Evolutionary conservation across 306 rosid species (phyloP).

Genomic region (Macrotyloma uniflorum): DNA sequence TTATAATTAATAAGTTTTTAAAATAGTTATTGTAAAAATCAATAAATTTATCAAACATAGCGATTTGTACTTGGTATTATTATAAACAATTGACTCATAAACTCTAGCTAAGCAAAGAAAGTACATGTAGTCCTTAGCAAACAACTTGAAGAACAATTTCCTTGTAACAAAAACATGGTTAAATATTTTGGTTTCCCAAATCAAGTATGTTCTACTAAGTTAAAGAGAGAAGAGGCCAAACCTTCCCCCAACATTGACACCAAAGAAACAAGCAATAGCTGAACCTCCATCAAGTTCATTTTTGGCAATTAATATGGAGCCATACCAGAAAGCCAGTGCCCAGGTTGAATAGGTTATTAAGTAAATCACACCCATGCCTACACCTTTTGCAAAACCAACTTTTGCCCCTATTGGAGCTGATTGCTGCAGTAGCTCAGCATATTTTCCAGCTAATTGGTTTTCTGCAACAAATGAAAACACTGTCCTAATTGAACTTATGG

Average conservation of each 20-base stretch:
- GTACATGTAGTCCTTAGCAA: neutral
- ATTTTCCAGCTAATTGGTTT: conserved; percentile 60
- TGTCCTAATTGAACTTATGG: conserved; percentile 83
- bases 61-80: too few species aligned
- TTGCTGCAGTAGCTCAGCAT: conserved; percentile 53
- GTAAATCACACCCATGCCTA: conserved; percentile 83
- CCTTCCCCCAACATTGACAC: conserved; percentile 91
- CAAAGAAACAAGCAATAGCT: conserved; percentile 94
- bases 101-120: neutral
- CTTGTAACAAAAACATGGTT: neutral
- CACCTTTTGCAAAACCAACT: conserved; percentile 87
- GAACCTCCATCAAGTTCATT: conserved; percentile 72
- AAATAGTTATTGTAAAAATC: neutral
- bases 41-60: neutral
- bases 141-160: conserved; percentile 1
- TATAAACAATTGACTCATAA: neutral
- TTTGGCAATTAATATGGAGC: conserved; percentile 59
- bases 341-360: conserved; percentile 84
- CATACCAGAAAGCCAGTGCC: conserved; percentile 97
- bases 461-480: conserved; percentile 88
- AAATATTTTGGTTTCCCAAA: conserved; percentile 11
- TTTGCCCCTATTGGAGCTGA: conserved; percentile 75
- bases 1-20: neutral
- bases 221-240: conserved; percentile 36
- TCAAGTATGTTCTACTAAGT: neutral